phyloP scores from a whole-genome alignment of 2,329 filamentous ascomycete species.

The Calonectria naviculata region DNA sequence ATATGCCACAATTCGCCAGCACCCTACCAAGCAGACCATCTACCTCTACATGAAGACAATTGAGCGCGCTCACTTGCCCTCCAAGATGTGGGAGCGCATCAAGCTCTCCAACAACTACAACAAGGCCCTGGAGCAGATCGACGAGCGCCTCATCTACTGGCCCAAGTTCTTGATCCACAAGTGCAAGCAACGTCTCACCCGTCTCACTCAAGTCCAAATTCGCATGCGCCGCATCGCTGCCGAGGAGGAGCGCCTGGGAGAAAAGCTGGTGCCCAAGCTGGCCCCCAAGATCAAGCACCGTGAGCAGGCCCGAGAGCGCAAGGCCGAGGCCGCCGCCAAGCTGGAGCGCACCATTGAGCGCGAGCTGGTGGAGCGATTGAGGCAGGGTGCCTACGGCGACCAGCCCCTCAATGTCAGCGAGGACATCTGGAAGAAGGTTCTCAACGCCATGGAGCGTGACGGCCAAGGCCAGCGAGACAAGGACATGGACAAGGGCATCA shows the following conservation, averaged over 20 bases:
- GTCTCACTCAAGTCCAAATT: slow-evolving; percentile 92
- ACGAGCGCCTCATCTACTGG: slow-evolving; percentile 90
- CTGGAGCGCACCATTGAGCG: slow-evolving; percentile 96
- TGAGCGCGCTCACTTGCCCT: slow-evolving; percentile 88
- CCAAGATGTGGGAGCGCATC: slow-evolving; percentile 94
- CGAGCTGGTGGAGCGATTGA: slow-evolving; percentile 89
- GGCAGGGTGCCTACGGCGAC: slow-evolving; percentile 94
- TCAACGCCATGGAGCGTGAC: slow-evolving; percentile 87
- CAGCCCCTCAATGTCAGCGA: slow-evolving; percentile 95
- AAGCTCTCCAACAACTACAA: slow-evolving; percentile 91
- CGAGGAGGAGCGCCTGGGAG: slow-evolving; percentile 90
- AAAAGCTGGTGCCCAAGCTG: slow-evolving; percentile 87
- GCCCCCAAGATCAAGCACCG: slow-evolving; percentile 88
- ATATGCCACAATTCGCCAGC: slow-evolving; percentile 90
- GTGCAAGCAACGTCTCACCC: slow-evolving; percentile 94
- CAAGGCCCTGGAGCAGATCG: slow-evolving; percentile 88
- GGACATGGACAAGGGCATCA: slow-evolving; percentile 89
- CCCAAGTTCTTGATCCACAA: slow-evolving; percentile 94
- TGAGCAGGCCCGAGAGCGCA: slow-evolving; percentile 80
- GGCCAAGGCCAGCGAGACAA: slow-evolving; percentile 86
- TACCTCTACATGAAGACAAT: slow-evolving; percentile 98
- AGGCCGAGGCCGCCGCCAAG: slow-evolving; percentile 87
- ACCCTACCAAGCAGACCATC: slow-evolving; percentile 82
- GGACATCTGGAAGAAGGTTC: slow-evolving; percentile 95
- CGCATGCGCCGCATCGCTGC: slow-evolving; percentile 82